Evolutionary conservation across 2,329 filamentous ascomycete genomes (phyloP), one percentile per base, ranked within the genome.

Genomic region (Nigrospora oryzae): DNA sequence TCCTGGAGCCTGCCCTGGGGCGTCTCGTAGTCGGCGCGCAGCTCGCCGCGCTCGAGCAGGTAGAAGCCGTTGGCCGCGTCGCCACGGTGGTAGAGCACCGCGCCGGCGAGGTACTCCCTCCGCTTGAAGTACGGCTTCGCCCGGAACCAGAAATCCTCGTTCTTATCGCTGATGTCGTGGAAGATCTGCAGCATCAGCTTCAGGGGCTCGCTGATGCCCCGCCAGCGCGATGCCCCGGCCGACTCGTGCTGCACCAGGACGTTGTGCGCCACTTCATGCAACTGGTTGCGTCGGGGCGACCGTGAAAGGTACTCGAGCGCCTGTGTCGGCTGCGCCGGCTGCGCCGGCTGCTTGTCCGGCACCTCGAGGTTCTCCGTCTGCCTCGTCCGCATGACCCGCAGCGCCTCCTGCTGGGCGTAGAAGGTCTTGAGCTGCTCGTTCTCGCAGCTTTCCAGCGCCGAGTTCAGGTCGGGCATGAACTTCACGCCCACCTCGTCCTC

Each of bases 141-240:
- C 2, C 80, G 80, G 64, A 90, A 91, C 93, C 93, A 98, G 61
- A 97, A 97, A 63, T 96, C 90, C 63, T 95, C 89, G 58, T 91
- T 93, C 62, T 86, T 82, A 43, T 81, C 72, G 42, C 87, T 94
- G 12, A 96, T 71, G 38, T 89, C 86, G 59, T 93, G 85, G 67
- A 98, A 97, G n/a, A 93, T 88, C 61, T 96, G 91, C 19, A 98
- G 75, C 63, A 98, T 88, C 39, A 98, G 79, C 2, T 88, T 86
- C 8, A 97, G 77, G 0, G 93, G 93, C 60, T 96, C 89, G 52
- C 86, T 87, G 63, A 96, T 94, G 53, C 82, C 81, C 56, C 85
- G 82, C 86, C 90, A 97, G 57, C 82, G 85, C 2, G 77, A 73
- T 16, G 77, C 69, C 5, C 75, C 69, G 41, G 75, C 67, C 11